Evolutionary conservation across 2,329 filamentous ascomycete genomes (phyloP).

Genomic region (Ceratocystis lukuohia): DNA sequence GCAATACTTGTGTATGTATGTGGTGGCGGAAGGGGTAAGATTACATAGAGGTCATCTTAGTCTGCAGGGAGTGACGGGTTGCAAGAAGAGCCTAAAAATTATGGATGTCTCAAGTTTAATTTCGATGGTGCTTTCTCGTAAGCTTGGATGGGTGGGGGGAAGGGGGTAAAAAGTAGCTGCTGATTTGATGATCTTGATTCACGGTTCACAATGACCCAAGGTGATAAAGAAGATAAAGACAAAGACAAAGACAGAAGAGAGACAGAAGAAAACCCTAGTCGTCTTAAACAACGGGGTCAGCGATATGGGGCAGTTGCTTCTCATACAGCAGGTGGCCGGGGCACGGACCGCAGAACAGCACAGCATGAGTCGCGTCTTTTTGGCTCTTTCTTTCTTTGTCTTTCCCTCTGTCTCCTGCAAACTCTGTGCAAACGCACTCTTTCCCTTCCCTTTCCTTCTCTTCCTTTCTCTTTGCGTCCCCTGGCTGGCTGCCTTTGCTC

Average conservation of each 20-base stretch:
- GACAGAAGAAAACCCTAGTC: neutral
- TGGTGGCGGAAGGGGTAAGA: neutral
- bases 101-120: conserved; percentile 4
- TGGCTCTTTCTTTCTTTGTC: neutral
- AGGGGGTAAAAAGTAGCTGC: neutral
- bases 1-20: neutral
- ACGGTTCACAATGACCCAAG: neutral
- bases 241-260: neutral
- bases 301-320: neutral
- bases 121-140: neutral
- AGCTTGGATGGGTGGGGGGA: neutral
- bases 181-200: neutral
- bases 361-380: neutral
- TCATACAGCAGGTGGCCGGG: neutral
- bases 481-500: neutral
- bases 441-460: neutral
- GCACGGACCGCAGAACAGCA: neutral
- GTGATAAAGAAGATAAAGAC: neutral
- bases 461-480: neutral
- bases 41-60: neutral
- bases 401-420: neutral
- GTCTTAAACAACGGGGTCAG: neutral
- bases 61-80: neutral
- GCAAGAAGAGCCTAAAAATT: neutral
- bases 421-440: neutral